Conservation (phyloP, 192 early-diverging fungal species). For the Cetraspora pellucida region DNA sequence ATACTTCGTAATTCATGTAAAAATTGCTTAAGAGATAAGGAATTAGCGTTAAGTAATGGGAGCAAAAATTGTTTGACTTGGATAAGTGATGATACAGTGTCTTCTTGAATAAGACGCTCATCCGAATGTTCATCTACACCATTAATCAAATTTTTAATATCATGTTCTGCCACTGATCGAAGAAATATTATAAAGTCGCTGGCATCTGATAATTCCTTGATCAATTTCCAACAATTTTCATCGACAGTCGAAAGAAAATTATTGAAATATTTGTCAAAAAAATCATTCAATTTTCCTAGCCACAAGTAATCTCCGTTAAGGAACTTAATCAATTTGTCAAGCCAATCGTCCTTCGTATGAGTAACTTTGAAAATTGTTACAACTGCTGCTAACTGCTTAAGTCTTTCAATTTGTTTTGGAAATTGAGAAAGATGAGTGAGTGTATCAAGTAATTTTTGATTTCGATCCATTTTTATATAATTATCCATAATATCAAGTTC, state of each 20-base stretch:
- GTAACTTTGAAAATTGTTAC: neutral
- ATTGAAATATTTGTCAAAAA: neutral
- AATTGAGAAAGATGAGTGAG: neutral
- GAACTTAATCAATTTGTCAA: neutral
- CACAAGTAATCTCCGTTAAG: neutral
- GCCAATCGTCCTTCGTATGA: neutral
- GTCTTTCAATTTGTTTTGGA: conserved; percentile 12
- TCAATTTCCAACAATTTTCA: neutral
- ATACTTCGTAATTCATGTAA: neutral
- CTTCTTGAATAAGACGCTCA: conserved; percentile 32
- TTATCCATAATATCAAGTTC: conserved; percentile 8
- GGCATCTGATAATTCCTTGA: neutral
- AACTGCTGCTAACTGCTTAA: neutral
- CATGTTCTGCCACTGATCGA: neutral
- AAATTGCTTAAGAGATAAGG: neutral
- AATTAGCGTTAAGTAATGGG: conserved; percentile 5
- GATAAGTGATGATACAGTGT: conserved; percentile 27
- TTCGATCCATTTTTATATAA: neutral
- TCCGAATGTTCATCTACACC: conserved; percentile 34
- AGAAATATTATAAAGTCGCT: conserved; percentile 2
- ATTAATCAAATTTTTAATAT: conserved; percentile 37
- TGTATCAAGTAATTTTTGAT: neutral
- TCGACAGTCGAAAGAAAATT: neutral
- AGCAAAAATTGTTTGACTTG: conserved; percentile 35
- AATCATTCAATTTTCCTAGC: neutral